phyloP scores from a whole-genome alignment of 345 rosid species.

The Brassica cretica region DNA sequence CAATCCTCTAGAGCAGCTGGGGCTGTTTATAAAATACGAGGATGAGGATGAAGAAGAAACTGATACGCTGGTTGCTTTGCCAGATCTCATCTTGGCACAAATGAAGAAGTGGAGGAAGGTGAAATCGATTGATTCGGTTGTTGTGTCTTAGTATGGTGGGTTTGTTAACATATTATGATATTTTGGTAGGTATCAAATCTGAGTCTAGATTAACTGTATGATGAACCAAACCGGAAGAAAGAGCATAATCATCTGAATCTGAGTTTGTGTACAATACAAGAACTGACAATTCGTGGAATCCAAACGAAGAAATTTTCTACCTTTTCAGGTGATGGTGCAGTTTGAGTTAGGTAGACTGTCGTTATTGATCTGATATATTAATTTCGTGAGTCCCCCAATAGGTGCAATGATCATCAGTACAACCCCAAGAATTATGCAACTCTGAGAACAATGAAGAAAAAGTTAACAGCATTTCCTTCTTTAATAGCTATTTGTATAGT shows the following conservation, averaged over 20 bases:
- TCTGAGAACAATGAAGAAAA: slow-evolving; percentile 31
- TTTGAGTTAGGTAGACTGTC: background rate
- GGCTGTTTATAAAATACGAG: slow-evolving; percentile 68
- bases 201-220: background rate
- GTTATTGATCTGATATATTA: background rate
- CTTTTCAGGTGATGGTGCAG: background rate
- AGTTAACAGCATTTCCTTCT: background rate
- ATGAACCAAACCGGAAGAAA: background rate
- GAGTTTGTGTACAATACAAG: background rate
- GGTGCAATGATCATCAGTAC: slow-evolving; percentile 62
- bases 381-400: slow-evolving; percentile 60
- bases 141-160: background rate
- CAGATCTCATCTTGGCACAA: background rate
- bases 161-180: background rate
- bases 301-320: too few relatives aligned
- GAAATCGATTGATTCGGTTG: slow-evolving; percentile 25
- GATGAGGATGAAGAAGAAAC: slow-evolving; percentile 62
- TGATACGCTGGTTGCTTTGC: slow-evolving; percentile 29
- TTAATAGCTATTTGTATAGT: background rate
- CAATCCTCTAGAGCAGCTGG: slow-evolving; percentile 78
- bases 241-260: background rate
- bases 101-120: slow-evolving; percentile 33
- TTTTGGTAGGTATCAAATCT: background rate
- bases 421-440: slow-evolving; percentile 59
- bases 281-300: too few relatives aligned